Evolutionary conservation across 148 eudicot genomes (phyloP), one percentile per base, ranked within the genome.

Genomic region (Arctostaphylos glauca): DNA sequence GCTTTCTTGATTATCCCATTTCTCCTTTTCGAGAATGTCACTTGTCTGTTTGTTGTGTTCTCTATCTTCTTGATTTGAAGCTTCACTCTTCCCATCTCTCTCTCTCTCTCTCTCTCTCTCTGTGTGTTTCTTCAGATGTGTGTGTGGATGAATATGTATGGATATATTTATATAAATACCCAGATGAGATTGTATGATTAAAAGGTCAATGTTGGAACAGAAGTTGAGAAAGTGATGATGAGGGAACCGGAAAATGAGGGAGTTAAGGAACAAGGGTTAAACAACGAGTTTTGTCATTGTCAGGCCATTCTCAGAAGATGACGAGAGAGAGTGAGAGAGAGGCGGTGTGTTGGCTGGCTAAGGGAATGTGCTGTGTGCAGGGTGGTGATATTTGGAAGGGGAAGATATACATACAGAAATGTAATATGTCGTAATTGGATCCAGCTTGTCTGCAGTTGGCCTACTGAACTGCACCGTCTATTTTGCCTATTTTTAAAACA

Each of bases 1-100:
- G 92, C 92, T 86, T 91, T 91, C 86, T 91, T 91, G 82, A 89
- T 86, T 2, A 91, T 86, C 49, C 92, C 94, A 84, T 87, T 91
- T 84, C 94, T 87, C 53, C 94, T 85, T 80, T 91, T 91, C 3
- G 94, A 91, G 86, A 86, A 91, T 53, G 92, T 91, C 75, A 91
- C 94, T 56, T 91, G 94, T 82, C 92, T 87, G 71, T 90, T 91
- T 55, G 92, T 90, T 67, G 83, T 86, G 43, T 90, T 91, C 87
- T 90, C 92, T 8, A 91, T 91, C 81, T 87, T 91, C 89, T 88
- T 91, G 82, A 91, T 91, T 79, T 88, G 88, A 21, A 91, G 84
- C 76, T 91, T 91, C 84, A 88, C 94, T 73, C 94, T 90, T 44
- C 92, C 94, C 94, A 91, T 91, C 78, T 58, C 66, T 50, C 77